These are phyloP conservation scores for Gleditsia sinensis DNA, from an alignment of 306 rosid genomes.

Conservation along the genomic window DNA sequence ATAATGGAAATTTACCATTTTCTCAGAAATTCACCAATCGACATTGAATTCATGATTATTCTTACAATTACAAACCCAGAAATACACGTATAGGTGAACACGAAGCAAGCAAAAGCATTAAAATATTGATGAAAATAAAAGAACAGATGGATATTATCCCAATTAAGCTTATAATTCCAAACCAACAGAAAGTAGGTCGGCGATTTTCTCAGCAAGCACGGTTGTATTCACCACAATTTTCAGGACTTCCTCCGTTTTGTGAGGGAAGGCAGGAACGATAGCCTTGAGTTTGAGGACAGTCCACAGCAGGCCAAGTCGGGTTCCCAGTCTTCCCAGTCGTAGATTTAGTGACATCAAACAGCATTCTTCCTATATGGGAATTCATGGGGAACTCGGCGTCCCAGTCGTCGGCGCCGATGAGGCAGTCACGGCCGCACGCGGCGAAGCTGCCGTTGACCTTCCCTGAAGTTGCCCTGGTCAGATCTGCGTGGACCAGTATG, in stretches of 20 bases:
- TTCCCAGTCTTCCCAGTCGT: conserved; percentile 11
- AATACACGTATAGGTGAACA: too few species aligned
- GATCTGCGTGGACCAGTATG: conserved; percentile 31
- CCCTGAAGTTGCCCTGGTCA: neutral
- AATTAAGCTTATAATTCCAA: too few species aligned
- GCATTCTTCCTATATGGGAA: conserved; percentile 39
- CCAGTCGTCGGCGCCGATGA: conserved; percentile 14
- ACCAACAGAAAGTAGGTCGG: neutral
- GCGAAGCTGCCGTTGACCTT: conserved; percentile 4
- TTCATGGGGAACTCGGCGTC: conserved; percentile 34
- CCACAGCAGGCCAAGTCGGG: conserved; percentile 6
- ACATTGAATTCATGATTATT: too few species aligned
- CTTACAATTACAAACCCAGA: too few species aligned
- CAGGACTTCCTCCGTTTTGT: neutral
- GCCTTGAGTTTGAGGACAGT: neutral
- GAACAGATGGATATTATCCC: too few species aligned
- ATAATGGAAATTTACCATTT: too few species aligned
- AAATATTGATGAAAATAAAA: too few species aligned
- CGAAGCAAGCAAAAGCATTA: too few species aligned
- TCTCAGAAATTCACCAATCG: too few species aligned
- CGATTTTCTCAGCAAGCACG: conserved; percentile 23
- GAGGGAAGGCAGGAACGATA: conserved; percentile 40
- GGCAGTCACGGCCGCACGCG: conserved; percentile 26
- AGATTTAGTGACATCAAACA: conserved; percentile 1
- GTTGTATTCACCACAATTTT: conserved; percentile 15